Base-by-base conservation (phyloP, 140 eudicot species). In the Senecio squalidus region DNA sequence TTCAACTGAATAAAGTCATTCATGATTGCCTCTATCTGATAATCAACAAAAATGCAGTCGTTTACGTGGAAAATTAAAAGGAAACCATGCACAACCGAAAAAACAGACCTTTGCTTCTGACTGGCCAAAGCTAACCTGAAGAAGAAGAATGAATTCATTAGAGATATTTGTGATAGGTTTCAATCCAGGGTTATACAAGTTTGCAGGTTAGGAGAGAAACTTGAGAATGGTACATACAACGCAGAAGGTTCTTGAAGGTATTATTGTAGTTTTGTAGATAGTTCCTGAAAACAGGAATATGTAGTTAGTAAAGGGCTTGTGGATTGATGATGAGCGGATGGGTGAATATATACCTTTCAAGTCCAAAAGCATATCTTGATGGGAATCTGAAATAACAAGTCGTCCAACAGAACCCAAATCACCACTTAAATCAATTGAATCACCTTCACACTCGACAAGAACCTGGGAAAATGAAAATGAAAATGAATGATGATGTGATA, bases 361-460 rank as follows among this genome's bases (percentile, higher is more conserved):
- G 77, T 91, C 98, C 61, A 86, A 74, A 16, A 86, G 48, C 94
- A 86, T 79, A 55, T 91, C 95, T 65, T 71, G 92, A 68, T 71
- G 75, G 61, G 60, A 74, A 25, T 83, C 94, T 60, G 98, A 72
- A 46, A 91, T 76, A 43, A 84, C 78, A 43, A 91, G 70, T 51
- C 96, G 75, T 9, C 98, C 98, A 70, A 91, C 98, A 64, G 96
- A 74, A 75, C 96, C 98, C 67, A 86, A 78, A 55, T 91, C 96
- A 58, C 98, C 98, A 75, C 98, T 86, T 70, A 91, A 75, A 84
- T 91, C 98, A 50, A 91, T 84, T 68, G 98, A 81, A 44, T 86
- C 94, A 20, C 95, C 96, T 71, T 91, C 96, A 50, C 98, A 91
- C 88, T 91, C 98, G 73, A 91, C 86, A 75, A 91, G 98, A 13